Evolutionary conservation across 2,329 filamentous ascomycete genomes (phyloP), one percentile per base, ranked within the genome.

Genomic region (Trichoderma citrinoviride): DNA sequence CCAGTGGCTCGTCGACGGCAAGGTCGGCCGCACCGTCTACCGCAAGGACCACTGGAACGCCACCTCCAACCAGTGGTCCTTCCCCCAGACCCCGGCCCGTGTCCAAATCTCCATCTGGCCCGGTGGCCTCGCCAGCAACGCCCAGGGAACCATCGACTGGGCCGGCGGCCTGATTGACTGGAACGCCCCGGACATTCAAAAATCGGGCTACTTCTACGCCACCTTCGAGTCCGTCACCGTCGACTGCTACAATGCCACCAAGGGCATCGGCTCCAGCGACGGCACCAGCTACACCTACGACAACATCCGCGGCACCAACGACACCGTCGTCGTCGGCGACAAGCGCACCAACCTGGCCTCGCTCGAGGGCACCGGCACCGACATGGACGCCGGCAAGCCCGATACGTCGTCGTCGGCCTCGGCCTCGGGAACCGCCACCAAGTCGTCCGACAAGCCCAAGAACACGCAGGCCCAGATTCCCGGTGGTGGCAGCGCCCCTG

Each of bases 61-160:
- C 14, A 96, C 92, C 7, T 80, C 87, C 65, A 90, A 93, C 77
- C 88, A 88, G 77, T 99, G 89, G 84, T 82, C 90, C 72, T 99
- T 86, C 82, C 95, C 95, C 7, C 95, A 98, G 80, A 96, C 93
- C 0, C 95, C 95, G 4, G 80, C 93, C 17, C 91, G 94, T 71
- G 86, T 99, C 60, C 92, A 97, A 81, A 84, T 99, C 57, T 98
- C 95, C 17, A 87, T 99, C 73, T 99, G 95, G 95, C 95, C 95
- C 46, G 95, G 92, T 73, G 95, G 95, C 74, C 85, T 91, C 53
- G 79, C 87, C 10, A 84, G 83, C 73, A 97, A 97, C 77, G 90
- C 86, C 46, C 75, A 90, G 75, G 95, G 95, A 64, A 98, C 95
- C 40, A 85, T 97, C 69, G 83, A 88, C 61, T 99, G 95, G 95